Conservation (phyloP, 139 green algal genomes). For the Picochlorum sp. region DNA sequence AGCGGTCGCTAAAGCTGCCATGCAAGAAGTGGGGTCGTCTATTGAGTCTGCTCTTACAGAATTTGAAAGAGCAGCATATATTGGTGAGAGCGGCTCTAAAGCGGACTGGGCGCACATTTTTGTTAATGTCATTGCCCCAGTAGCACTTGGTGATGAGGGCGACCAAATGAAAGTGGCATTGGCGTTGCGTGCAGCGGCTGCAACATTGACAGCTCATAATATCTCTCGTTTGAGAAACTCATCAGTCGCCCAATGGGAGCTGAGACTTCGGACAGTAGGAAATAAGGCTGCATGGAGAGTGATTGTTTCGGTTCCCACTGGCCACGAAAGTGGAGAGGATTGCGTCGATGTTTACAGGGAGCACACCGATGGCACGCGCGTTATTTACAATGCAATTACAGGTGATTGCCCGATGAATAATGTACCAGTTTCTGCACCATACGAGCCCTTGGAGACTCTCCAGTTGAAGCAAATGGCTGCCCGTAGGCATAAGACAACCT, state of each 20-base stretch:
- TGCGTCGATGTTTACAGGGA: constrained; percentile 87
- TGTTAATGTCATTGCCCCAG: constrained; percentile 46
- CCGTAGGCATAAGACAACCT: constrained; percentile 74
- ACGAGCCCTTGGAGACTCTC: constrained; percentile 66
- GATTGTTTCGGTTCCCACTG: constrained; percentile 72
- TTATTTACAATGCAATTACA: not conserved
- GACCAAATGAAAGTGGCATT: constrained; percentile 47
- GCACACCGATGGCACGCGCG: not conserved
- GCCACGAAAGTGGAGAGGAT: constrained; percentile 82
- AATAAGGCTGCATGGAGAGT: constrained; percentile 65
- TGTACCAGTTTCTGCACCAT: constrained; percentile 49
- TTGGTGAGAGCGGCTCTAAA: not conserved
- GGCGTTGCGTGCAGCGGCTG: constrained; percentile 46
- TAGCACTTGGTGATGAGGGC: constrained; percentile 30
- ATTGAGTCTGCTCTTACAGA: constrained; percentile 58
- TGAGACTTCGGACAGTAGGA: constrained; percentile 50
- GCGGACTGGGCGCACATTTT: constrained; percentile 85
- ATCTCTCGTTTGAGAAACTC: constrained; percentile 35
- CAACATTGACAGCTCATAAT: constrained; percentile 12
- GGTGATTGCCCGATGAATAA: constrained; percentile 33
- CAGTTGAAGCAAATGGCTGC: constrained; percentile 73
- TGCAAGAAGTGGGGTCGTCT: constrained; percentile 64
- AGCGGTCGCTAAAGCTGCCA: constrained; percentile 50
- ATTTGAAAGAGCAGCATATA: constrained; percentile 35
- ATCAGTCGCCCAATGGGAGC: constrained; percentile 75